These are phyloP conservation scores for Xylaria intraflava DNA, from an alignment of 495 filamentous ascomycete genomes.

Conservation along the genomic window DNA sequence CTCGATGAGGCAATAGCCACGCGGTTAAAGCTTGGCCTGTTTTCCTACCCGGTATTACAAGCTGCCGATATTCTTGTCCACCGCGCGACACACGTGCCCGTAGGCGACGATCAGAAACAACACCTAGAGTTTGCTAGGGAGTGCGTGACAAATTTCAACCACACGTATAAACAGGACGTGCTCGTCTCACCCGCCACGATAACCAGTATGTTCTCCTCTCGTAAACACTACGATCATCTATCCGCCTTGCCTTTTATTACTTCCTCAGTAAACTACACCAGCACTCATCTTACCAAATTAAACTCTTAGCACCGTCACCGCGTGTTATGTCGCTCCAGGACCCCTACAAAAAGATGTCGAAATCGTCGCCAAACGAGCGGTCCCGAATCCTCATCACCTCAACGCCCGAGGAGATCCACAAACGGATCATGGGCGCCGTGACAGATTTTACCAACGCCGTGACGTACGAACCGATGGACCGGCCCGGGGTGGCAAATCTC, in stretches of 20 bases:
- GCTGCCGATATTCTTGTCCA: constrained; percentile 92
- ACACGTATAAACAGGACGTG: constrained; percentile 51
- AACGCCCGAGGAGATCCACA: constrained; percentile 46
- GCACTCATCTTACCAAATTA: background rate
- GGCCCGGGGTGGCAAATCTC: constrained; percentile 85
- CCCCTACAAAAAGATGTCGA: constrained; percentile 83
- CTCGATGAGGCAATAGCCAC: constrained; percentile 46
- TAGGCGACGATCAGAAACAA: constrained; percentile 87
- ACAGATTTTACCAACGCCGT: constrained; percentile 64
- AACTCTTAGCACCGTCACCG: constrained; percentile 52
- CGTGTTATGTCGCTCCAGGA: constrained; percentile 83
- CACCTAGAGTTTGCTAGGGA: constrained; percentile 89
- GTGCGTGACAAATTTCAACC: constrained; percentile 78
- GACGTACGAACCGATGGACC: constrained; percentile 59
- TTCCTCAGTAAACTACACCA: background rate
- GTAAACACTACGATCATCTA: background rate
- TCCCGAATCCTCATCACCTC: constrained; percentile 84
- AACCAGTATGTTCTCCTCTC: constrained; percentile 52
- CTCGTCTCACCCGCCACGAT: constrained; percentile 66
- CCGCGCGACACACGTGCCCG: constrained; percentile 86
- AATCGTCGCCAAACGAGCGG: constrained; percentile 62
- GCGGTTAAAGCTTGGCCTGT: constrained; percentile 78
- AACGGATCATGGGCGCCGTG: constrained; percentile 64
- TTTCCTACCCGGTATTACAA: constrained; percentile 93
- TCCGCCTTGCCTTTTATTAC: background rate